Evolutionary conservation across 208 protist genomes (phyloP).

Genomic region (Leishmania amazonensis): DNA sequence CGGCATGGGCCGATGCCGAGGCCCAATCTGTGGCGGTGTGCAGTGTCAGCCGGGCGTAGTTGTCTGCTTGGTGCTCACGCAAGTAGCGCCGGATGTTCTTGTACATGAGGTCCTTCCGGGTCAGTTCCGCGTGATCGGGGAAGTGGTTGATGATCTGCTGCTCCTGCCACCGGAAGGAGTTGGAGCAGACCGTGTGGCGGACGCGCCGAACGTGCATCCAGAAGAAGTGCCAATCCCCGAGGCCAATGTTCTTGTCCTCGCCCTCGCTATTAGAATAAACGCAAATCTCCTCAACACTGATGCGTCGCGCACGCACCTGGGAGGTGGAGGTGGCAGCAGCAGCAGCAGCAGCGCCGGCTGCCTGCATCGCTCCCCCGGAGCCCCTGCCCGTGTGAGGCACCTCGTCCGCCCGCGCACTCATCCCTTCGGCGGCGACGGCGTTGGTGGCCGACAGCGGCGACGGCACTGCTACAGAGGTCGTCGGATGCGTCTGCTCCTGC

Average conservation of each 20-base stretch:
- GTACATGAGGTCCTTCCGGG: conserved; percentile 97
- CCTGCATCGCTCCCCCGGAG: neutral
- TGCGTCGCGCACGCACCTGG: conserved; percentile 10
- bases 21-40: conserved; percentile 49
- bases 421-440: neutral
- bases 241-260: conserved; percentile 40
- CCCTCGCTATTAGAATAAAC: conserved; percentile 42
- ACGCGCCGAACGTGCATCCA: conserved; percentile 88
- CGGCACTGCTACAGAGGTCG: neutral
- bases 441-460: neutral
- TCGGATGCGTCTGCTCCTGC: conserved; percentile 33
- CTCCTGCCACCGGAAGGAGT: conserved; percentile 78
- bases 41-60: conserved; percentile 41
- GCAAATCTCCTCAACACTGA: conserved; percentile 44
- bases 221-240: conserved; percentile 91
- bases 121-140: conserved; percentile 97
- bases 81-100: conserved; percentile 96
- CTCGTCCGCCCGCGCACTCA: neutral
- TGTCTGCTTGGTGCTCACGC: conserved; percentile 39
- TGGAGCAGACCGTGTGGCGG: conserved; percentile 64
- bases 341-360: neutral
- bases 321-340: neutral
- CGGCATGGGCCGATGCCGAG: conserved; percentile 30
- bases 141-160: conserved; percentile 97
- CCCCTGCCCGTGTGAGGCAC: neutral